Evolutionary conservation across 306 rosid species (phyloP), one percentile per base, ranked within the genome.

Genomic region (Amphicarpaea edgeworthii): DNA sequence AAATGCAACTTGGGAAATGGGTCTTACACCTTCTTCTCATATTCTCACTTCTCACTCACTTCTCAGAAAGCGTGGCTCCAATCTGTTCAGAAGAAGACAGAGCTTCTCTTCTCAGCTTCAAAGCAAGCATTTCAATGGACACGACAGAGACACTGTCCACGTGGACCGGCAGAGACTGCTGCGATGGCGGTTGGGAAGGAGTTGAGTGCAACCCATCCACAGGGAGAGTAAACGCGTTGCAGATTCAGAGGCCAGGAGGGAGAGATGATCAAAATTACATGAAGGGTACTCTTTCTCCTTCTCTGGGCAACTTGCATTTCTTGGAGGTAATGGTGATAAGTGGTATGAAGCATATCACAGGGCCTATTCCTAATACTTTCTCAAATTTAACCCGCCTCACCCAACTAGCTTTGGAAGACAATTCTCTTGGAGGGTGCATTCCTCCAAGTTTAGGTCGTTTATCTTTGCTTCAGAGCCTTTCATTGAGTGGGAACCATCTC

Each of bases 161-260:
- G 0, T 95, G 99, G 99, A 82, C 83, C 0, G 80, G 96, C 21
- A 79, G 49, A 61, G 97, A 92, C 15, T 95, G 99, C 92, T 95
- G 99, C 37, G 90, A 77, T 20, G 97, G 93, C 23, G 93, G 96
- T 4, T 95, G 99, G 99, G 97, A 92, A 76, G 99, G 99, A 23
- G 90, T 95, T 65, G 72, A 88, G 63, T 95, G 99, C 80, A 86
- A 88, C 34, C 82, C 88, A 12, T 84, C 89, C 16, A 86, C 88
- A 15, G 99, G 99, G 16, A 55, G 99, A 65, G 97, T 95, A 24
- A 95, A 85, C 21, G 77, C 34, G 59, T 88, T 95, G 85, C 90
- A 84, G 90, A 77, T 95, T 79, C 97, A 92, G 81, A 88, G 91
- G 54, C 91, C 96, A 7, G 88, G 46, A n/a, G 8, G 71, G 66